Base-by-base conservation (phyloP, 2,329 filamentous ascomycete species). In the Teratosphaeria nubilosa region DNA sequence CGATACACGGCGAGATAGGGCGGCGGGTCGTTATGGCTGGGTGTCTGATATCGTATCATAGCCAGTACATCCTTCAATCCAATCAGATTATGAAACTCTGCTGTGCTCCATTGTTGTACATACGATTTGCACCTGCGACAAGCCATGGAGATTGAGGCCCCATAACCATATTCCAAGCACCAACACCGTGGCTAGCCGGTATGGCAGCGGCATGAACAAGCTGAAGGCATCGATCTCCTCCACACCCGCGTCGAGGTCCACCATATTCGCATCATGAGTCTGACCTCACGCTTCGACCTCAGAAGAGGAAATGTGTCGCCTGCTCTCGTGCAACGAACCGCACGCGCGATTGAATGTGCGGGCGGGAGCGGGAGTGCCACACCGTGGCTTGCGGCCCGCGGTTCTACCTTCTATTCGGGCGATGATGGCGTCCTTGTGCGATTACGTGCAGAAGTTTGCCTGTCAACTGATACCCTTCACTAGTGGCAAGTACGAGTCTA, bases 111-210 rank as follows among this genome's bases (percentile, higher is more conserved):
- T 24, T 30, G 13, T 5, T 14, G 9, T 31, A 34, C 58, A 11
- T 56, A 61, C 83, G 76, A 99, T 95, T 71, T 88, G 88, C 68
- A 85, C 79, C 59, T 84, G 75, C 68, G 86, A 81, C 60, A 97
- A 85, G 75, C 90, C 91, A 71, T 96, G 91, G 48, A 97, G 83
- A 76, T 96, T 97, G 66, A 88, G 75, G 64, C 87, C 91, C 91
- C 92, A 99, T 72, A 90, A 91, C 92, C 92, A 97, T 69, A 95
- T 86, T 66, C 90, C 92, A 63, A 95, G 77, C 56, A 95, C 87
- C 63, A 94, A 77, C 67, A 96, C 87, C 65, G 95, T 82, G 60
- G 90, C 90, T 59, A 96, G 85, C 65, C 92, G 86, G 73, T 92
- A 96, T 51, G 94, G 92, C 61, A 97, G 80, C 56, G 92, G 94